These are phyloP conservation scores for Graphilbum sp. DNA, from an alignment of 2,329 filamentous ascomycete species.

Conservation along the genomic window DNA sequence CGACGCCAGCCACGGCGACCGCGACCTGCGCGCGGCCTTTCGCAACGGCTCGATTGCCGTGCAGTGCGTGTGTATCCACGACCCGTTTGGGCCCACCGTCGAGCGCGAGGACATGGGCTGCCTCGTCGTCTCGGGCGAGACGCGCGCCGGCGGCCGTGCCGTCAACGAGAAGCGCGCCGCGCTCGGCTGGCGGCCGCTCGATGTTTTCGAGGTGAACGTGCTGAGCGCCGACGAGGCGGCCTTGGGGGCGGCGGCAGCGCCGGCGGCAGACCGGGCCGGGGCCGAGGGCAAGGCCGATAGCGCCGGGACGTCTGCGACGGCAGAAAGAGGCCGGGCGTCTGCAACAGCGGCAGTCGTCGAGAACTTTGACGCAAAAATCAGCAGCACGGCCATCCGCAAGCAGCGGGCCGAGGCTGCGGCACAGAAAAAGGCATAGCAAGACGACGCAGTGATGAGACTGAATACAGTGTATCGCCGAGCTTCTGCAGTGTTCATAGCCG, in stretches of 20 bases:
- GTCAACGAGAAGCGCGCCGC: conserved; percentile 72
- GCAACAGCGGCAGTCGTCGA: conserved; percentile 22
- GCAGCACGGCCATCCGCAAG: conserved; percentile 68
- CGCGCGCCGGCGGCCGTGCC: conserved; percentile 62
- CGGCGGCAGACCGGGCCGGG: too few species aligned
- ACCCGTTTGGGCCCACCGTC: conserved; percentile 82
- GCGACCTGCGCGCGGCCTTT: conserved; percentile 38
- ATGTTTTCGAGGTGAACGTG: conserved; percentile 81
- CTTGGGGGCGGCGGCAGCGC: conserved; percentile 12
- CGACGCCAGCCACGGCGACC: conserved; percentile 14
- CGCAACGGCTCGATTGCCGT: conserved; percentile 45
- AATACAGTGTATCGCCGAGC: too few species aligned
- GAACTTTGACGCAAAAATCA: conserved; percentile 70
- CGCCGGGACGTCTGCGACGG: too few species aligned
- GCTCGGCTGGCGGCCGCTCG: conserved; percentile 58
- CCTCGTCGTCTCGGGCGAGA: conserved; percentile 79
- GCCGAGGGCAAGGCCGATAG: too few species aligned
- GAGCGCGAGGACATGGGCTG: conserved; percentile 63
- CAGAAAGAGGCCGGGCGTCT: background rate
- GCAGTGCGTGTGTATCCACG: conserved; percentile 70
- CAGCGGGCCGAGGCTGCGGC: conserved; percentile 20
- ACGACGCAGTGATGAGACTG: too few species aligned
- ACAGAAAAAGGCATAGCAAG: background rate
- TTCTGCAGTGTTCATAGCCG: too few species aligned
- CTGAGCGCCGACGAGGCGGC: conserved; percentile 49